phyloP scores from a whole-genome alignment of 1,284 basidiomycete genomes.

The Ganoderma sinense region DNA sequence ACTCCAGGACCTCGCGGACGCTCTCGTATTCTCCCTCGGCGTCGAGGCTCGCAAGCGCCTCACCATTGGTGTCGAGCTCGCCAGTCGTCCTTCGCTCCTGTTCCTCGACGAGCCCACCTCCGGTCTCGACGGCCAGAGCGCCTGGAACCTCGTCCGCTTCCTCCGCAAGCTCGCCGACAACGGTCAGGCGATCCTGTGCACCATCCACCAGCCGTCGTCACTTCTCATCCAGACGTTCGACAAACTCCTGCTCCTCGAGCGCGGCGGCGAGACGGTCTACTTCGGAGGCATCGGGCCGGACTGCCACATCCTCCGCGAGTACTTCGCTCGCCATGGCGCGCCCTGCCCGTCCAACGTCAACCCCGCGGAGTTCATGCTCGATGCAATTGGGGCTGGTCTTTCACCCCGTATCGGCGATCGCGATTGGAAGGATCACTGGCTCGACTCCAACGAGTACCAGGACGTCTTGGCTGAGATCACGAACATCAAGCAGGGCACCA shows the following conservation, averaged over 20 bases:
- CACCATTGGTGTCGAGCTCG: conserved; percentile 90
- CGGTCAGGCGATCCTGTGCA: conserved; percentile 85
- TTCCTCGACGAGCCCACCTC: conserved; percentile 70
- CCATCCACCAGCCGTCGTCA: conserved; percentile 79
- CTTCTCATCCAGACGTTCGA: conserved; percentile 82
- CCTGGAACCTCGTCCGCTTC: conserved; percentile 87
- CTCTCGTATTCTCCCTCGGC: conserved; percentile 65
- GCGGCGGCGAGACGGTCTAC: conserved; percentile 77
- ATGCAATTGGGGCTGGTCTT: conserved; percentile 48
- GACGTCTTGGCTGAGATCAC: conserved; percentile 44
- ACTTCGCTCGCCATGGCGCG: conserved; percentile 76
- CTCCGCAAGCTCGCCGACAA: conserved; percentile 85
- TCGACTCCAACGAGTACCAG: conserved; percentile 53
- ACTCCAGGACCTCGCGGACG: conserved; percentile 69
- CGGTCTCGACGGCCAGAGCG: conserved; percentile 76
- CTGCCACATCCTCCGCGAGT: conserved; percentile 65
- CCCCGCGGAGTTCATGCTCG: conserved; percentile 47
- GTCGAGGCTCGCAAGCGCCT: conserved; percentile 88
- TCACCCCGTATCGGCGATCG: conserved; percentile 59
- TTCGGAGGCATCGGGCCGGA: conserved; percentile 83
- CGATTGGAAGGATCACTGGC: conserved; percentile 74
- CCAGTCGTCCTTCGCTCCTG: conserved; percentile 83
- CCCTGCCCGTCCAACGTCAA: conserved; percentile 63
- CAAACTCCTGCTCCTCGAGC: conserved; percentile 69
- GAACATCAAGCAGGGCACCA: conserved; percentile 42